Base-by-base conservation (phyloP, 2,329 filamentous ascomycete species). In the Blastomyces parvus region DNA sequence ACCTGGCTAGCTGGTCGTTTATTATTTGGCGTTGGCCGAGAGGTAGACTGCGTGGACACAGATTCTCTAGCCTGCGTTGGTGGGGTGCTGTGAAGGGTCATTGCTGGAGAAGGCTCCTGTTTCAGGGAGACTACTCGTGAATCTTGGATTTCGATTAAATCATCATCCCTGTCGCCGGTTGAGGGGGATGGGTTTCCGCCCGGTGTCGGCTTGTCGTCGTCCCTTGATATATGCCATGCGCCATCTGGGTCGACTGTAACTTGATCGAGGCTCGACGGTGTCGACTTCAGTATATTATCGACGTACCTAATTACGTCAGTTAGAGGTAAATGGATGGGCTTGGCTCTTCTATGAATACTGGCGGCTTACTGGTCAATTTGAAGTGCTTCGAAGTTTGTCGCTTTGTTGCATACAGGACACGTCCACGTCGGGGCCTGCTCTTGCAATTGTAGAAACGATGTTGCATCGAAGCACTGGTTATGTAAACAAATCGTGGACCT, bases 361-460 rank as follows among this genome's bases (percentile, higher is more conserved):
- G 33, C 48, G 46, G 55, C 86, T 76, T 81, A 94, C 85, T 94
- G 89, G 69, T 99, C 94, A 38, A 97, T 86, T 13, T 90, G 91
- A 30, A 99, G 79, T 58, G 84, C 86, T 60, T 93, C 88, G 74
- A 90, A 99, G 0, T 87, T 85, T 1, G 91, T 87, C 0, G 84
- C 77, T 71, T 92, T 95, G 75, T 88, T 93, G 79, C 94, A 99
- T 27, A 97, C 88, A 0, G 94, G 94, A 71, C 94, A 99, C n/a
- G 86, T 82, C 94, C 94, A 99, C 22, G 94, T 95, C 0, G 94
- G 94, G 0, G 91, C 93, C 78, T 99, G 94, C 73, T 97, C 91
- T 73, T 97, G 93, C 36, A 99, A 79, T 70, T 96, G 90, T 25
- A 99, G 82, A 73, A 97, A 99, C 1, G 91, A 95, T 2, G 86